Evolutionary conservation across 352 stramenopile species (phyloP).

Genomic region (Globisporangium echinulatum): DNA sequence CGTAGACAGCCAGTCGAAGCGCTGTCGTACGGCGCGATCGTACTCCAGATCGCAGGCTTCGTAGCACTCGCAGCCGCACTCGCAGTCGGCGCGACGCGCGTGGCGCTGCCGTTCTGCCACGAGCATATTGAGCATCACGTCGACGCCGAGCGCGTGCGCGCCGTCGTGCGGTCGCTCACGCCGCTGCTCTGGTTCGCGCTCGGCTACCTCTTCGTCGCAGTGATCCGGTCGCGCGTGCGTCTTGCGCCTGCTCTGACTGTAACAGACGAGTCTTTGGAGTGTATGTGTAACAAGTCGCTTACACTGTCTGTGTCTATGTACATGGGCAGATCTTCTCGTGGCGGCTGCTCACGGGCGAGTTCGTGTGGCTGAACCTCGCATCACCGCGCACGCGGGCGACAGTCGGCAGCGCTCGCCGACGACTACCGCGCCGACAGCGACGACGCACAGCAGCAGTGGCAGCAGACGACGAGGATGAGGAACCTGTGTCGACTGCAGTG

Average conservation of each 20-base stretch:
- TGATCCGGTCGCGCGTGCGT: slow-evolving; percentile 37
- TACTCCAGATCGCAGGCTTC: slow-evolving; percentile 16
- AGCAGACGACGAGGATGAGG: slow-evolving; percentile 1
- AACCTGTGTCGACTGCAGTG: slow-evolving; percentile 13
- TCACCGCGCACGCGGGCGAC: slow-evolving; percentile 10
- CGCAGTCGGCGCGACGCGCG: slow-evolving; percentile 2
- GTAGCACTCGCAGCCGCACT: slow-evolving; percentile 6
- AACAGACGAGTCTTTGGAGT: neutral
- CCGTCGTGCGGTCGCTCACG: slow-evolving; percentile 23
- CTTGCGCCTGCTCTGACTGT: neutral
- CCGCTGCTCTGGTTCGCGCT: slow-evolving; percentile 52
- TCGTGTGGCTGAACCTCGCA: slow-evolving; percentile 25
- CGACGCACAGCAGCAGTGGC: slow-evolving; percentile 1
- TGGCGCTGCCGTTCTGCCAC: slow-evolving; percentile 20
- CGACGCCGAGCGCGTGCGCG: slow-evolving; percentile 18
- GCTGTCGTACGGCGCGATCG: slow-evolving; percentile 8
- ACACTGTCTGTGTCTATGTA: neutral
- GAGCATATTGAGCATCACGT: slow-evolving; percentile 21
- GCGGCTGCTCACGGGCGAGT: slow-evolving; percentile 35
- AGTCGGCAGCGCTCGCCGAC: neutral
- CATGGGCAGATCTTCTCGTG: slow-evolving; percentile 38
- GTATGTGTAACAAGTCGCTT: neutral
- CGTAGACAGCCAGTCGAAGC: slow-evolving; percentile 5
- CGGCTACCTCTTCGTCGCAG: slow-evolving; percentile 39
- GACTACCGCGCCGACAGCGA: slow-evolving; percentile 7